A percentile compares a stretch with the other conserved stretches of the same genome.
phyloP scores from a whole-genome alignment of 2,329 filamentous ascomycete genomes.

The Chaetomium strumarium region DNA sequence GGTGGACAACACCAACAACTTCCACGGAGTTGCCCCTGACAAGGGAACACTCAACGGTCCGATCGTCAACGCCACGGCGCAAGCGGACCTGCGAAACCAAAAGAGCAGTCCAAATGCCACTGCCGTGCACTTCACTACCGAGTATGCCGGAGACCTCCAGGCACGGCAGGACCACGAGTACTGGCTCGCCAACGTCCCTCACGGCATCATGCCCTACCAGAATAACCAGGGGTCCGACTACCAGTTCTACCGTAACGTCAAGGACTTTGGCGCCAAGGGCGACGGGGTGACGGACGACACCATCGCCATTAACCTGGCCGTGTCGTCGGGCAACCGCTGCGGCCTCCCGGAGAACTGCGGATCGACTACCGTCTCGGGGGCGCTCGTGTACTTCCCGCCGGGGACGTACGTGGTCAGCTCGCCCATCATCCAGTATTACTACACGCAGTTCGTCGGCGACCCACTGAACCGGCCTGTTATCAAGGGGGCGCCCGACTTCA shows the following conservation, averaged over 20 bases:
- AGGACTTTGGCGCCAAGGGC: neutral
- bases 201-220: neutral
- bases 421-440: neutral
- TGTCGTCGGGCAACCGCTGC: neutral
- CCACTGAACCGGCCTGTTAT: neutral
- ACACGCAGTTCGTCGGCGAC: neutral
- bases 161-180: neutral
- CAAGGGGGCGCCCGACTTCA: no score
- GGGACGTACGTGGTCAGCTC: neutral
- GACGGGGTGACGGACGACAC: neutral
- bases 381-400: neutral
- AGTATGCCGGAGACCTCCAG: no score
- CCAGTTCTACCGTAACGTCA: neutral
- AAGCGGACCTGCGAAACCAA: no score
- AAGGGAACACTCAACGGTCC: no score
- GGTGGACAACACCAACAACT: no score
- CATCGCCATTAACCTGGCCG: neutral
- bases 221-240: neutral
- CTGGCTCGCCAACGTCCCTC: neutral
- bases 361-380: neutral
- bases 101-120: no score
- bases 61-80: no score
- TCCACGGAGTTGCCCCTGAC: no score
- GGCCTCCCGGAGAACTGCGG: neutral
- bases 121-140: no score